phyloP scores from a whole-genome alignment of 306 rosid species.

The Begonia peltatifolia region DNA sequence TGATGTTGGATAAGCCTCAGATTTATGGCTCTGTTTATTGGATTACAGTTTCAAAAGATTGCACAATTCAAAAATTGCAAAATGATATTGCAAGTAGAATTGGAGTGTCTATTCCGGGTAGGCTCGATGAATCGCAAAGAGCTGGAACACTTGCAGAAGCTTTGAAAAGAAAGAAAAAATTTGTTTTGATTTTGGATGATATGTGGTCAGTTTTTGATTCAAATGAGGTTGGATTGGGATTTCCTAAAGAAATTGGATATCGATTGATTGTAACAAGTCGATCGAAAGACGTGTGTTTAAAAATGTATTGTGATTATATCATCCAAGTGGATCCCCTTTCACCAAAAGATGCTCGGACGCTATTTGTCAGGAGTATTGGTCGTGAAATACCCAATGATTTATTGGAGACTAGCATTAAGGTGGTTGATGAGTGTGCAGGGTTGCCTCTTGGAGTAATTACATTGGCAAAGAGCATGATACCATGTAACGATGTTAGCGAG shows the following conservation, averaged over 20 bases:
- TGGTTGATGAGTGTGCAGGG: background rate
- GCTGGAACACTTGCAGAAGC: background rate
- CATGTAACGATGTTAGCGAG: background rate
- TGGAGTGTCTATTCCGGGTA: background rate
- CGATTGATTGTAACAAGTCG: conserved; percentile 20
- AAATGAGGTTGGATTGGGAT: conserved; percentile 4
- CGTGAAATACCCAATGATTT: background rate
- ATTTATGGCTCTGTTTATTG: conserved; percentile 9
- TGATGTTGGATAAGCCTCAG: background rate
- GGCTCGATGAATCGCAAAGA: background rate
- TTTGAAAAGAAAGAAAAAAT: conserved; percentile 1
- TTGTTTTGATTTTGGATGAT: conserved; percentile 22
- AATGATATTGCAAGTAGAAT: background rate
- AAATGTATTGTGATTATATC: background rate
- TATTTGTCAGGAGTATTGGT: conserved; percentile 10
- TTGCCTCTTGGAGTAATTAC: background rate
- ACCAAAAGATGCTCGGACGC: background rate
- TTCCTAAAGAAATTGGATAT: conserved; percentile 5
- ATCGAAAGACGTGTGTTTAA: conserved; percentile 8
- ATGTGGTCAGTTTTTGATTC: conserved; percentile 14
- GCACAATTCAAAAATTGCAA: background rate
- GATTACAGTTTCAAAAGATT: conserved; percentile 14
- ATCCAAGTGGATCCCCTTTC: conserved; percentile 1
- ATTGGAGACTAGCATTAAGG: background rate
- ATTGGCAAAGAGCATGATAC: conserved; percentile 4